These are phyloP conservation scores for Erodium moschatum DNA, from an alignment of 441 rosid genomes.

Conservation along the genomic window DNA sequence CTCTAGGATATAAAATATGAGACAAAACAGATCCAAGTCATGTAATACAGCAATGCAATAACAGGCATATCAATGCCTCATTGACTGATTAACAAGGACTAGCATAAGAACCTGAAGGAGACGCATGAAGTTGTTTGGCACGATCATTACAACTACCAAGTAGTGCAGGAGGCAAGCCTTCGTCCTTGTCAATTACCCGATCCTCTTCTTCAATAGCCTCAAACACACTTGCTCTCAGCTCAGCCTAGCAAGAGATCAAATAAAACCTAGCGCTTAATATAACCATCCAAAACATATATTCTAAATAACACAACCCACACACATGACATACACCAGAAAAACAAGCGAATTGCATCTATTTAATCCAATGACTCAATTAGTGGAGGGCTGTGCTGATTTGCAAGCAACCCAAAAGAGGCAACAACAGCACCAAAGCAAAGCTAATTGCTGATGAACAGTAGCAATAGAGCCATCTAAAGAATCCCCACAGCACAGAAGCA, in stretches of 20 bases:
- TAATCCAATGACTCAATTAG: neutral
- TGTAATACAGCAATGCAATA: neutral
- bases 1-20: neutral
- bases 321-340: neutral
- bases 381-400: neutral
- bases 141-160: slow-evolving; percentile 90
- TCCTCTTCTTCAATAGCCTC: slow-evolving; percentile 99
- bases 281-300: neutral
- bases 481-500: slow-evolving; percentile 10
- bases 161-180: slow-evolving; percentile 77
- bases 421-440: neutral
- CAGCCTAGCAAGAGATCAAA: slow-evolving; percentile 48
- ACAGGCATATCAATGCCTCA: neutral
- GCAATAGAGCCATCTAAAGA: neutral
- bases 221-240: slow-evolving; percentile 89
- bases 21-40: neutral
- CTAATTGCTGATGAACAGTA: neutral
- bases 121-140: slow-evolving; percentile 83
- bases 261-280: neutral
- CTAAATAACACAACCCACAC: neutral
- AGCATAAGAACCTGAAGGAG: slow-evolving; percentile 61
- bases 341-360: neutral
- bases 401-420: neutral
- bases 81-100: neutral
- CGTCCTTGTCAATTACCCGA: slow-evolving; percentile 57